Evolutionary conservation across 2,329 filamentous ascomycete species (phyloP).

Genomic region (Calonectria fujianensis): DNA sequence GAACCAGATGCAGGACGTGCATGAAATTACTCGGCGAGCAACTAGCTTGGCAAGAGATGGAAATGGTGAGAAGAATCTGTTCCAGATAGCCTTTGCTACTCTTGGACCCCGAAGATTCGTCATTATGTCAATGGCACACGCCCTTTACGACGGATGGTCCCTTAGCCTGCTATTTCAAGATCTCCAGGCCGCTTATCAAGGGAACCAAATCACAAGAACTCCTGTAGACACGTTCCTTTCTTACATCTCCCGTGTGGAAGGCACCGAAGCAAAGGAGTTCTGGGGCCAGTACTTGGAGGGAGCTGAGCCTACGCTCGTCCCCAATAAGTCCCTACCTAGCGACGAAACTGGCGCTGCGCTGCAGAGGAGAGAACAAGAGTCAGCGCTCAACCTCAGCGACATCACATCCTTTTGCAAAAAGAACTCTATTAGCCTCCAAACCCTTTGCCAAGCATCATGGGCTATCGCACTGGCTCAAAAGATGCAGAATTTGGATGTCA

Average conservation of each 20-base stretch:
- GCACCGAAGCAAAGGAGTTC: slow-evolving; percentile 68
- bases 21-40: slow-evolving; percentile 60
- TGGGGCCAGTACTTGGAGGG: slow-evolving; percentile 82
- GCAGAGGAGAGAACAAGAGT: slow-evolving; percentile 44
- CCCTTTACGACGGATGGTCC: slow-evolving; percentile 93
- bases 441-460: slow-evolving; percentile 86
- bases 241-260: slow-evolving; percentile 47
- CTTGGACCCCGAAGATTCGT: slow-evolving; percentile 64
- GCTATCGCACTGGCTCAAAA: slow-evolving; percentile 80
- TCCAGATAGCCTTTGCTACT: slow-evolving; percentile 69
- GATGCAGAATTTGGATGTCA: slow-evolving; percentile 80
- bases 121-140: slow-evolving; percentile 86
- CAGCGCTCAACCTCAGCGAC: slow-evolving; percentile 16
- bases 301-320: slow-evolving; percentile 61
- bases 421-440: slow-evolving; percentile 83
- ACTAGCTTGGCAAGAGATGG: slow-evolving; percentile 60
- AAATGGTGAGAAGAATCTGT: slow-evolving; percentile 62
- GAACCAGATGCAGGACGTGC: slow-evolving; percentile 58
- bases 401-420: slow-evolving; percentile 77
- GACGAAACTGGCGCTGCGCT: neutral
- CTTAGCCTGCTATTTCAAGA: slow-evolving; percentile 83
- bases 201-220: slow-evolving; percentile 63
- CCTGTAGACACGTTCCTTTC: slow-evolving; percentile 72
- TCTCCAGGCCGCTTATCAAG: slow-evolving; percentile 78
- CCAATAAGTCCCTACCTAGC: neutral